phyloP scores from a whole-genome alignment of 2,329 filamentous ascomycete genomes.

The Trichoderma citrinoviride region DNA sequence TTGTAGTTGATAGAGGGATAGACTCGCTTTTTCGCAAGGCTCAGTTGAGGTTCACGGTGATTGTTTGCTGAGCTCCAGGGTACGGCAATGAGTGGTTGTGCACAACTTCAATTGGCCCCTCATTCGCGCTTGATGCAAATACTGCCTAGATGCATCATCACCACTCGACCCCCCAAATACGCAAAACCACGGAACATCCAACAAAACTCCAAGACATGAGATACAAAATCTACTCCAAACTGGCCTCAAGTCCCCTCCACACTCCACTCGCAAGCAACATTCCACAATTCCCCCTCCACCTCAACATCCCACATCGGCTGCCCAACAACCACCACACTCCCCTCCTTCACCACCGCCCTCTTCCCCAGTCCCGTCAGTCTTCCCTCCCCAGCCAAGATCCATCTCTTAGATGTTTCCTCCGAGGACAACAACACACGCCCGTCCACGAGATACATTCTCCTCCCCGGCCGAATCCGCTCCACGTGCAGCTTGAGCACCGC shows the following conservation, averaged over 20 bases:
- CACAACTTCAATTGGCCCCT: background rate
- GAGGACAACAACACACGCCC: constrained; percentile 23
- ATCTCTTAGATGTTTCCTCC: constrained; percentile 23
- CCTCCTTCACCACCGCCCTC: constrained; percentile 30
- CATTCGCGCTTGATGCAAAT: constrained; percentile 37
- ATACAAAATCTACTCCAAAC: background rate
- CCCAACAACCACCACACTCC: constrained; percentile 35
- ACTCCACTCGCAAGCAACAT: constrained; percentile 41
- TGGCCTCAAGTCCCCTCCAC: constrained; percentile 20
- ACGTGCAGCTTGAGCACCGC: constrained; percentile 31
- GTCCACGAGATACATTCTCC: constrained; percentile 37
- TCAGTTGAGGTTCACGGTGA: background rate
- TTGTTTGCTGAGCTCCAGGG: background rate
- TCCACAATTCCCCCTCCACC: constrained; percentile 36
- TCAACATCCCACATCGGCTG: constrained; percentile 41
- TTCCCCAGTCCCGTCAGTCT: constrained; percentile 37
- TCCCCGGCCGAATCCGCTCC: constrained; percentile 33
- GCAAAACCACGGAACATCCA: background rate
- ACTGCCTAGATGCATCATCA: constrained; percentile 35
- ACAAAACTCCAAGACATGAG: background rate
- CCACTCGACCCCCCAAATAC: background rate
- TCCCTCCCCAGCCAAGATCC: constrained; percentile 41
- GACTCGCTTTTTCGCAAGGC: background rate
- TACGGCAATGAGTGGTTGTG: background rate
- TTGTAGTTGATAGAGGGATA: background rate